Evolutionary conservation across 148 eudicot genomes (phyloP).

Genomic region (Spergularia marina): DNA sequence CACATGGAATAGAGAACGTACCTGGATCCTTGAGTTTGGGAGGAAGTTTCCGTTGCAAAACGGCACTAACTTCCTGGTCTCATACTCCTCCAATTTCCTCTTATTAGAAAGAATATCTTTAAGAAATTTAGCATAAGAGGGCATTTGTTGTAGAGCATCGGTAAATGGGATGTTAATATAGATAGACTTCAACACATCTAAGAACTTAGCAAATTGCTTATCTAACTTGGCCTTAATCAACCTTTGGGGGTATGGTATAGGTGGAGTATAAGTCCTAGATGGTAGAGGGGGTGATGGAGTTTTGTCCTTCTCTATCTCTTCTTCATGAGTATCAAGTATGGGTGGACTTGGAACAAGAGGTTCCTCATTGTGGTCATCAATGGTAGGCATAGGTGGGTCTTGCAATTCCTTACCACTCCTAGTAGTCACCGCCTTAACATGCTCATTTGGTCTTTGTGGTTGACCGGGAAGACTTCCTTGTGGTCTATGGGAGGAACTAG

Average conservation of each 20-base stretch:
- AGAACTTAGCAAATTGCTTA: neutral
- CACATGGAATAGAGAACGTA: neutral
- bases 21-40: neutral
- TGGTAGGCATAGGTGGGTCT: no score
- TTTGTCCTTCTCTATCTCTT: neutral
- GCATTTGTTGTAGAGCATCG: neutral
- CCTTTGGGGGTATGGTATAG: neutral
- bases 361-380: no score
- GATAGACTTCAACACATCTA: neutral
- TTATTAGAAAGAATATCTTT: neutral
- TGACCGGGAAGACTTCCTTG: neutral
- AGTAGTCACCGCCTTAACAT: neutral
- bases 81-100: neutral
- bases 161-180: neutral
- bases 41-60: neutral
- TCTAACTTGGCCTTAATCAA: neutral
- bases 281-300: neutral
- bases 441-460: neutral
- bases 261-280: no score
- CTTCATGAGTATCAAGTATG: no score
- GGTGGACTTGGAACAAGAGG: no score
- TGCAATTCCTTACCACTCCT: no score
- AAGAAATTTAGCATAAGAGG: no score
- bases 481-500: neutral
- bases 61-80: neutral